These are phyloP conservation scores for Claviceps digitariae DNA, from an alignment of 2,329 filamentous ascomycete genomes.

Conservation along the genomic window DNA sequence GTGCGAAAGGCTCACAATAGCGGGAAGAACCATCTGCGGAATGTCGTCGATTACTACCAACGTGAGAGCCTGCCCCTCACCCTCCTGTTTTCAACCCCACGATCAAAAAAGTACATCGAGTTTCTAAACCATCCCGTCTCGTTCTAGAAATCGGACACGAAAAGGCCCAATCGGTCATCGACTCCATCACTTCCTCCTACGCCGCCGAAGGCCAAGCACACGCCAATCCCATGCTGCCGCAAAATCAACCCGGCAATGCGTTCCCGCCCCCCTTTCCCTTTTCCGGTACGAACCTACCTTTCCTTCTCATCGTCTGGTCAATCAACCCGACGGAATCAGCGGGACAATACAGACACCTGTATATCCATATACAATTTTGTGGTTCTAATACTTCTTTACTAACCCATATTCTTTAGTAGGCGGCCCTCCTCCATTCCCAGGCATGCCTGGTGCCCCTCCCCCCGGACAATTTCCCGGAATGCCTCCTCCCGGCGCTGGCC, in stretches of 20 bases:
- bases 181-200: constrained; percentile 93
- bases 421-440: constrained; percentile 46
- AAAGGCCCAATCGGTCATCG: constrained; percentile 96
- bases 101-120: neutral
- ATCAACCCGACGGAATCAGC: neutral
- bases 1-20: constrained; percentile 98
- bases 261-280: constrained; percentile 46
- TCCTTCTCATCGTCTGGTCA: constrained; percentile 15
- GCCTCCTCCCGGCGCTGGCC: constrained; percentile 21
- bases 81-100: neutral
- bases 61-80: constrained; percentile 34
- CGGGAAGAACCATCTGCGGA: constrained; percentile 90
- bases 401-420: too few species aligned
- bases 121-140: neutral
- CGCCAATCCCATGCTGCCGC: constrained; percentile 69
- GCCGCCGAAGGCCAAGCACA: constrained; percentile 82
- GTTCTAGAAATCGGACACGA: constrained; percentile 87
- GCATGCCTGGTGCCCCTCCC: constrained; percentile 28
- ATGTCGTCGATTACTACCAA: constrained; percentile 98
- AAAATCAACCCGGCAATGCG: constrained; percentile 47
- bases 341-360: too few species aligned
- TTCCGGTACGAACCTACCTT: constrained; percentile 33
- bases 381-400: too few species aligned
- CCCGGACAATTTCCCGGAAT: constrained; percentile 27
- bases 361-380: too few species aligned